Evolutionary conservation across 768 basidiomycete genomes (phyloP).

Genomic region (Lactifluus pinguis): DNA sequence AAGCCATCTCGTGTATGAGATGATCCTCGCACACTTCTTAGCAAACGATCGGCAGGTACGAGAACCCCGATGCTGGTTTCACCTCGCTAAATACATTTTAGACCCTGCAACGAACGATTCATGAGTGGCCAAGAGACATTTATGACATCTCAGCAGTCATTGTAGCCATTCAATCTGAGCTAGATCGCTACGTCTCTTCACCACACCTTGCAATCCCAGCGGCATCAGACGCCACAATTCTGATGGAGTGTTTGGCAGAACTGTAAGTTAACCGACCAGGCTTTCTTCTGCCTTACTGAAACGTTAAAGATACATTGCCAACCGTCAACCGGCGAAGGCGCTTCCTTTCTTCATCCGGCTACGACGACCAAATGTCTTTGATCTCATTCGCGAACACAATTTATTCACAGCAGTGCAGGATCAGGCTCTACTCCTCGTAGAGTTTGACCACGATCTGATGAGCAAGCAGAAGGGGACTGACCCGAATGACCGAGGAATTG

Average conservation of each 20-base stretch:
- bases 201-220: constrained; percentile 28
- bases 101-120: constrained; percentile 70
- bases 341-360: constrained; percentile 84
- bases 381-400: constrained; percentile 88
- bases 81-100: constrained; percentile 24
- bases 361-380: constrained; percentile 83
- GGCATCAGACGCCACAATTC: constrained; percentile 42
- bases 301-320: constrained; percentile 60
- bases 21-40: constrained; percentile 85
- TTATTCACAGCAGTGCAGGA: constrained; percentile 93
- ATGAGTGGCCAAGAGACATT: constrained; percentile 84
- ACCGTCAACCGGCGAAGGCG: constrained; percentile 91
- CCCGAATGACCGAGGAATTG: constrained; percentile 50
- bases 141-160: constrained; percentile 86
- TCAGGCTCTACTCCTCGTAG: constrained; percentile 83
- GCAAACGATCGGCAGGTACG: constrained; percentile 64
- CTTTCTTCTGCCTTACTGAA: constrained; percentile 3
- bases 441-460: constrained; percentile 87
- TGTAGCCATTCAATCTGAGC: constrained; percentile 75
- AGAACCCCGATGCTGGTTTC: neutral
- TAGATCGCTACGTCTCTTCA: constrained; percentile 54
- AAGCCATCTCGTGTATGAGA: constrained; percentile 82
- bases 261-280: constrained; percentile 40
- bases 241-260: constrained; percentile 95
- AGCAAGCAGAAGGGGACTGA: constrained; percentile 41